Base-by-base conservation (phyloP, 1,139 yeast species). In the Blastobotrys persicus region DNA sequence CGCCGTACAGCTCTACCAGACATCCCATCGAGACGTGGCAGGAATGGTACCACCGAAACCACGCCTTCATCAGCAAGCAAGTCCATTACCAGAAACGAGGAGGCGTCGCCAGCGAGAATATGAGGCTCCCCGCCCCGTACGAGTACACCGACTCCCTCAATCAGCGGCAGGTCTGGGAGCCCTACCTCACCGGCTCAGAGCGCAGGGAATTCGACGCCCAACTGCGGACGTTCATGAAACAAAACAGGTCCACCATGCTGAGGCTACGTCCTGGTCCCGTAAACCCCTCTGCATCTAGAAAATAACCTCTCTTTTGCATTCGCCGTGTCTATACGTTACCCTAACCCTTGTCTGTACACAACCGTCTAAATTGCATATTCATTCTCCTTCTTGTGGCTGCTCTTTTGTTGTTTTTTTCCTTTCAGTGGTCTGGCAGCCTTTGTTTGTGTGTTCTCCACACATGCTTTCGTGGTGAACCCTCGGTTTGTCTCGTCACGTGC, bases 21-120 rank as follows among this genome's bases (percentile, higher is more conserved):
- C 68, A 64, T 48, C 68, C 68, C 35, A 59, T 64, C 28, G 68
- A 65, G 47, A 57, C 63, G 37, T 64, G 68, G 68, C 68, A 62
- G 46, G 65, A 63, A 46, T 64, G 68, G 68, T 64, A 64, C 48
- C 51, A 51, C 40, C 39, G 50, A 31, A 60, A 64, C 46, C 59
- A 59, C 40, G 44, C 41, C 20, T 54, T 52, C 43, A 48, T 58
- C 16, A 49, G 47, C 31, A 48, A 43, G 13, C 48, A 45, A 20
- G 53, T 46, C 31, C 49, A 48, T 44, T 43, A 38, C 14, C 47
- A 42, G 31, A 37, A 43, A 20, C 31, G 34, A 13, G 33, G 26
- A 31, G 38, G 38, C 32, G 35, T 35, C 49, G 40, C 46, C 18
- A 31, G 42, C 14, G 55, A 49, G 5, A 61, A 59, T 28, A 39